Evolutionary conservation across 768 basidiomycete species (phyloP), one percentile per base, ranked within the genome.

Genomic region (Coprinopsis sp.): DNA sequence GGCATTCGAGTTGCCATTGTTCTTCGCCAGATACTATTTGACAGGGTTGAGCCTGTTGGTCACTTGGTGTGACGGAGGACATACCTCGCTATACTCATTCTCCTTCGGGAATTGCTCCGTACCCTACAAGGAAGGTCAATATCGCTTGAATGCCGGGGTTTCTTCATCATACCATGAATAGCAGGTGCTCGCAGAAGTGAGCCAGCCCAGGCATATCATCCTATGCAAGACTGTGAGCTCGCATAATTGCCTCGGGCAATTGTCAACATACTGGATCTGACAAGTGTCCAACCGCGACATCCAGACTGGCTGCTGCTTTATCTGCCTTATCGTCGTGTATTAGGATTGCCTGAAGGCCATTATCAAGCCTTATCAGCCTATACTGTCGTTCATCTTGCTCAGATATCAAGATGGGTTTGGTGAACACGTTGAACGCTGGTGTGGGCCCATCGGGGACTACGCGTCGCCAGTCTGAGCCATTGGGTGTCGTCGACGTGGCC

Each of bases 121-220:
- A 16, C 89, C 88, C 88, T 91, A 43, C 10, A 50, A 37, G 16
- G 40, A 24, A 45, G 21, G 47, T 31, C 19, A 40, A 44, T 33
- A 54, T 44, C 24, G 16, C 29, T 46, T 36, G 16, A 8, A 24
- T 25, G 50, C 31, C 19, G 29, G 11, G 28, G 33, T 46, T 44
- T 19, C 53, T 25, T 46, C 21, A 23, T 44, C 44, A 24, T 56
- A 92, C 94, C 84, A 99, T 91, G 67, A 99, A 99, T 51, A 96
- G 66, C 39, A 99, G 62, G 64, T 99, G 95, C 63, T 99, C 95
- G 67, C 93, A 94, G 60, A 94, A 94, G 64, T 95, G 91, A 38
- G 92, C 92, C 34, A 94, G 74, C 10, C 92, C 92, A 8, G 89
- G 92, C 78, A 93, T 87, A 60, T 95, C 91, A 89, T 56, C 23